phyloP scores from a whole-genome alignment of 1,284 basidiomycete genomes.

The Naganishia sp. region DNA sequence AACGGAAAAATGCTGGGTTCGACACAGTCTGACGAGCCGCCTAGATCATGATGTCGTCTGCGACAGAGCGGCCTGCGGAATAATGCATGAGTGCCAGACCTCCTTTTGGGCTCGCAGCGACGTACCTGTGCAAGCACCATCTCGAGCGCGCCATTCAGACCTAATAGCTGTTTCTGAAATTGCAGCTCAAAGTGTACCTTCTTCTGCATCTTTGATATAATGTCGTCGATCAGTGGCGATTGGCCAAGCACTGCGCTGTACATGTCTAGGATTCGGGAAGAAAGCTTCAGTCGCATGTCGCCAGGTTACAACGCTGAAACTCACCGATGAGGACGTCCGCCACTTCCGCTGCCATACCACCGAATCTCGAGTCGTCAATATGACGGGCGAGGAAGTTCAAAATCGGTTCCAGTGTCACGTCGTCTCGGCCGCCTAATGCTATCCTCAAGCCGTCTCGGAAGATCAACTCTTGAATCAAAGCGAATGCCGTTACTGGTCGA shows the following conservation, averaged over 20 bases:
- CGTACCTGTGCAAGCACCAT: conserved; percentile 73
- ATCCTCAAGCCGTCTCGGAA: conserved; percentile 85
- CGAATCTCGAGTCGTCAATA: conserved; percentile 86
- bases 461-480: conserved; percentile 89
- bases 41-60: neutral
- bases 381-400: conserved; percentile 81
- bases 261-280: conserved; percentile 64
- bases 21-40: neutral
- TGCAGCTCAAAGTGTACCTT: conserved; percentile 81
- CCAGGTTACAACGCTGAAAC: conserved; percentile 40
- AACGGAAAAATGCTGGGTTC: neutral
- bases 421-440: conserved; percentile 87
- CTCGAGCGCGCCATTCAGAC: conserved; percentile 82
- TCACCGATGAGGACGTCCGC: conserved; percentile 79
- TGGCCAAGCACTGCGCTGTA: conserved; percentile 89
- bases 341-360: conserved; percentile 81
- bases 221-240: conserved; percentile 85
- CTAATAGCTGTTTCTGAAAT: conserved; percentile 86
- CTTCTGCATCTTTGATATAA: conserved; percentile 78
- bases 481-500: conserved; percentile 81
- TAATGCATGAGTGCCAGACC: neutral
- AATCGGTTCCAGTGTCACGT: conserved; percentile 89
- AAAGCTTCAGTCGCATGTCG: neutral
- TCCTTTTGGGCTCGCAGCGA: neutral
- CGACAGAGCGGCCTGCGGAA: conserved; percentile 14